Conservation (phyloP, 352 stramenopile species). For the Phytophthora cactorum region DNA sequence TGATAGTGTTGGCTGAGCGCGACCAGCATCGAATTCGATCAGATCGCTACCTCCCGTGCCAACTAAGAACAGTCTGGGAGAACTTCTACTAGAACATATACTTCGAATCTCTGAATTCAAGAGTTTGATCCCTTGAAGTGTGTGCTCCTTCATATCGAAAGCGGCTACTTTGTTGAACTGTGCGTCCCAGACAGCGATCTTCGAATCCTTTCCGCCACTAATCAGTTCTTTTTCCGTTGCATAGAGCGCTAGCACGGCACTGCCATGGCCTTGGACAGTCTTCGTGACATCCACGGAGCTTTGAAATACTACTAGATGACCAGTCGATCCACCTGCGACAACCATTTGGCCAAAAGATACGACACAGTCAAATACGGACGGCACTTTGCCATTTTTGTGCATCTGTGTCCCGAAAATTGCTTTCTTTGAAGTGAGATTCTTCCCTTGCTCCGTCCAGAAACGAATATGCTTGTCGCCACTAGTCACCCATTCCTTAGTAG, state of each 20-base stretch:
- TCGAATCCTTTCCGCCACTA: slow-evolving; percentile 87
- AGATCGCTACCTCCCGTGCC: slow-evolving; percentile 89
- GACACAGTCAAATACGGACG: slow-evolving; percentile 57
- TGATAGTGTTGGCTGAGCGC: slow-evolving; percentile 19
- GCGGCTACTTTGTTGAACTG: slow-evolving; percentile 50
- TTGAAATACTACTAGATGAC: slow-evolving; percentile 82
- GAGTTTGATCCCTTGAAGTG: slow-evolving; percentile 24
- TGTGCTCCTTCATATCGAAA: slow-evolving; percentile 52
- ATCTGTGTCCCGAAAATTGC: slow-evolving; percentile 69
- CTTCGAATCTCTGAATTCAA: slow-evolving; percentile 55
- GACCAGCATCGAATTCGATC: slow-evolving; percentile 75
- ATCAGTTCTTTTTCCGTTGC: slow-evolving; percentile 67
- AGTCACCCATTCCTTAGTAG: slow-evolving; percentile 64
- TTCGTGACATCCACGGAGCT: slow-evolving; percentile 52
- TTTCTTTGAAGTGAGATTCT: slow-evolving; percentile 72
- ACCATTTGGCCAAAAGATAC: slow-evolving; percentile 53
- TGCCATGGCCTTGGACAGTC: slow-evolving; percentile 60
- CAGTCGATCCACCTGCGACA: slow-evolving; percentile 68
- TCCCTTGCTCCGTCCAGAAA: slow-evolving; percentile 81
- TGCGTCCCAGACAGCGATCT: slow-evolving; percentile 85
- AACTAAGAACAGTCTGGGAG: slow-evolving; percentile 64
- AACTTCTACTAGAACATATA: slow-evolving; percentile 40
- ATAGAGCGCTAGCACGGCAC: slow-evolving; percentile 54
- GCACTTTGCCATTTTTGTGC: slow-evolving; percentile 58
- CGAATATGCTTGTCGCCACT: slow-evolving; percentile 78